Evolutionary conservation across 768 basidiomycete genomes (phyloP).

Genomic region (Vishniacozyma victoriae): DNA sequence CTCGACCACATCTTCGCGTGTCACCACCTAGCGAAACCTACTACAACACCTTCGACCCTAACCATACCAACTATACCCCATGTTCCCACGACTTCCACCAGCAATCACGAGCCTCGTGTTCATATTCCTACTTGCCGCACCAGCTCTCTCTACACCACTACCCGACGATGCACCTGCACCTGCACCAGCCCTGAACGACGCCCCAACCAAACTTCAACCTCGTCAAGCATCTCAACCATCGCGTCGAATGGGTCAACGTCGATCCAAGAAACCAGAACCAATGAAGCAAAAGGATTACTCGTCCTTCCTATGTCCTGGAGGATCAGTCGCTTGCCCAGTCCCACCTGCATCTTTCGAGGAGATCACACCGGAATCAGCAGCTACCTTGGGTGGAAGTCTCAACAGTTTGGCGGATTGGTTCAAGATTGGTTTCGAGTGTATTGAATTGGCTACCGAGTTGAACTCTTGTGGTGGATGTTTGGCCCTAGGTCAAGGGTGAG

Average conservation of each 20-base stretch:
- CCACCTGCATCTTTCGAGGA: slow-evolving; percentile 13
- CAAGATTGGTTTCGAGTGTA: slow-evolving; percentile 47
- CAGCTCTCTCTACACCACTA: slow-evolving; percentile 19
- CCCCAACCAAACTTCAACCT: slow-evolving; percentile 29
- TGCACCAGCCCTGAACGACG: slow-evolving; percentile 10
- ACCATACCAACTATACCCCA: too few relatives aligned
- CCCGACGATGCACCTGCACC: slow-evolving; percentile 13
- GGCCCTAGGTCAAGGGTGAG: slow-evolving; percentile 43
- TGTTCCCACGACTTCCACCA: slow-evolving; percentile 10
- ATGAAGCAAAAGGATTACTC: slow-evolving; percentile 46
- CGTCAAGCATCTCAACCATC: slow-evolving; percentile 30
- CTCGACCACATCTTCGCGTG: too few relatives aligned
- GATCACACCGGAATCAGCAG: slow-evolving; percentile 19
- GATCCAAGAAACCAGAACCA: slow-evolving; percentile 23
- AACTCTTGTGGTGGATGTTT: slow-evolving; percentile 47
- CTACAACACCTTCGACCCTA: too few relatives aligned
- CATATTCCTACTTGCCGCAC: slow-evolving; percentile 28
- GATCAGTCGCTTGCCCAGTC: slow-evolving; percentile 41
- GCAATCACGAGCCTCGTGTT: slow-evolving; percentile 14
- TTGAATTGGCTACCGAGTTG: slow-evolving; percentile 44
- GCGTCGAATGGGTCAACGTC: slow-evolving; percentile 34
- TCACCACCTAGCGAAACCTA: too few relatives aligned
- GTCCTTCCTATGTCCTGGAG: slow-evolving; percentile 46
- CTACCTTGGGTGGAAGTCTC: slow-evolving; percentile 25
- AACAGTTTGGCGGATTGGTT: slow-evolving; percentile 46